Conservation (phyloP, 495 filamentous ascomycete species). For the Aspergillus funiculosus region DNA sequence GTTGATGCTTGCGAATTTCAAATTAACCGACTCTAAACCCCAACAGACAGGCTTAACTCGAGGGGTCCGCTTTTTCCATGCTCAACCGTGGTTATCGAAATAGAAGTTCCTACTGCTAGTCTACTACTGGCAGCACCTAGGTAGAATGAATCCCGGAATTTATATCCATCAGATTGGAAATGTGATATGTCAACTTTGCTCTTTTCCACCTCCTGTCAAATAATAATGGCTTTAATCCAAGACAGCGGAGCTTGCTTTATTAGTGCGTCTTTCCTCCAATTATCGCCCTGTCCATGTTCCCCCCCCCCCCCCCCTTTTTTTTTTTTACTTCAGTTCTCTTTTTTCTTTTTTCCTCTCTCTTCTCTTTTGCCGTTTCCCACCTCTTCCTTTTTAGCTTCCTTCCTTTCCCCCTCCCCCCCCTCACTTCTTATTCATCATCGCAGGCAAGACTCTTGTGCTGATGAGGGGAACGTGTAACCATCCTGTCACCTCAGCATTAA, state of each 20-base stretch:
- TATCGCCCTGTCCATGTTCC: too few species aligned
- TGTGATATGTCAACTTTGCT: slow-evolving; percentile 16
- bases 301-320: background rate
- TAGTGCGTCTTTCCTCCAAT: background rate
- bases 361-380: background rate
- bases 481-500: background rate
- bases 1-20: slow-evolving; percentile 9
- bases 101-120: too few species aligned
- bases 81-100: slow-evolving; percentile 2
- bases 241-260: background rate
- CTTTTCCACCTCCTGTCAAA: slow-evolving; percentile 10
- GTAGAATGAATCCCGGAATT: background rate
- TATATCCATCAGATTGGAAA: slow-evolving; percentile 16
- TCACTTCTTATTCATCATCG: too few species aligned
- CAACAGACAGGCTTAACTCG: too few species aligned
- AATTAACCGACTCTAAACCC: slow-evolving; percentile 1
- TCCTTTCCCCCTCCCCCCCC: too few species aligned
- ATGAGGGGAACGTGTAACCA: slow-evolving; percentile 4
- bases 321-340: background rate
- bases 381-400: background rate
- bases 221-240: background rate
- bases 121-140: too few species aligned
- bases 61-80: too few species aligned
- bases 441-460: too few species aligned
- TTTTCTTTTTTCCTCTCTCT: background rate